A percentile compares a stretch with the other conserved stretches of the same genome.
Evolutionary conservation across 306 rosid genomes (phyloP).

Genomic region (Hippophae rhamnoides): DNA sequence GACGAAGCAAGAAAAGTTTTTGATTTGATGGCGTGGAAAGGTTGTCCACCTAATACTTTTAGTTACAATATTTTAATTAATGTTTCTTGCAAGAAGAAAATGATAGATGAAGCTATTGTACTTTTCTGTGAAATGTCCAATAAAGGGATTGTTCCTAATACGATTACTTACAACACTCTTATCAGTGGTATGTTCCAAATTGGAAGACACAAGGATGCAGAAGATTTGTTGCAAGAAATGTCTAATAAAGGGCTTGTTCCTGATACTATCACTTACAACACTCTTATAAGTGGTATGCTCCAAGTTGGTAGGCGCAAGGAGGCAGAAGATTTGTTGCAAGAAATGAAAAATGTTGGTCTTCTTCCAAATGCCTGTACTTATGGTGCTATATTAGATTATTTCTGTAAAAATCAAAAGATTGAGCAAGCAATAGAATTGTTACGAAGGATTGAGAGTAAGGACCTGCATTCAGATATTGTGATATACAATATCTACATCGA

Average conservation of each 20-base stretch:
- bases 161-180: constrained; percentile 13
- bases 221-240: constrained; percentile 15
- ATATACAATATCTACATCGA: constrained; percentile 3
- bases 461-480: not conserved
- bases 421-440: constrained; percentile 7
- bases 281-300: too few species aligned
- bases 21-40: constrained; percentile 8
- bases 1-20: not conserved
- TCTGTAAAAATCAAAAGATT: constrained; percentile 10
- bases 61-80: constrained; percentile 9
- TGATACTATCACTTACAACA: too few species aligned
- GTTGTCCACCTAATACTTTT: not conserved
- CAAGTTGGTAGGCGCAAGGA: too few species aligned
- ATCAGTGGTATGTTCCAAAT: not conserved
- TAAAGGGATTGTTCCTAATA: not conserved
- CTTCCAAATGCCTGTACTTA: constrained; percentile 1
- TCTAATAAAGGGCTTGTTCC: too few species aligned
- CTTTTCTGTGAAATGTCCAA: constrained; percentile 1
- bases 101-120: not conserved
- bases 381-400: not conserved
- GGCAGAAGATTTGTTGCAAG: too few species aligned
- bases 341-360: not conserved
- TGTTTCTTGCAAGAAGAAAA: not conserved
- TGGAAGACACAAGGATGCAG: constrained; percentile 12
- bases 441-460: not conserved